phyloP scores from a whole-genome alignment of 1,284 basidiomycete genomes.

The Coriolopsis trogii region DNA sequence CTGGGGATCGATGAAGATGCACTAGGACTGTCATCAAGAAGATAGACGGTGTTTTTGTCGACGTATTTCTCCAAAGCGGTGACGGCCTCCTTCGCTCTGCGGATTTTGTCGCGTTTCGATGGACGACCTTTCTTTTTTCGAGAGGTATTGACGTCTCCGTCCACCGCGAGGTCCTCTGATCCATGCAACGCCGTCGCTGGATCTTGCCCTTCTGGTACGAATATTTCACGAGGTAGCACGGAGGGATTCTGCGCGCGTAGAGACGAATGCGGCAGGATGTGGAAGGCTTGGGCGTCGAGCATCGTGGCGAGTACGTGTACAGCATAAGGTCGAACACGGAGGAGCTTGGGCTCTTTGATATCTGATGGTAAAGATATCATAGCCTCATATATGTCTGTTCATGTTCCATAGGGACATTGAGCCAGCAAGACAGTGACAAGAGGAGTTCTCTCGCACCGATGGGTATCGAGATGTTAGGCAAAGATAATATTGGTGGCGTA shows the following conservation, averaged over 20 bases:
- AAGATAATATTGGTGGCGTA: conserved; percentile 48
- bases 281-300: conserved; percentile 51
- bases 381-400: conserved; percentile 54
- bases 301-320: conserved; percentile 51
- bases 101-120: conserved; percentile 59
- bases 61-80: conserved; percentile 55
- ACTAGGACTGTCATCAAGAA: conserved; percentile 1
- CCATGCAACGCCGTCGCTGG: conserved; percentile 3
- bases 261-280: conserved; percentile 57
- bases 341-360: conserved; percentile 42
- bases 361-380: conserved; percentile 49
- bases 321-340: conserved; percentile 50
- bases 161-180: neutral
- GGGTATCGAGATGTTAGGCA: conserved; percentile 56
- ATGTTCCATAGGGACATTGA: conserved; percentile 4
- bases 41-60: conserved; percentile 40
- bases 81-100: conserved; percentile 54
- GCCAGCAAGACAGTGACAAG: neutral
- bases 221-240: conserved; percentile 64
- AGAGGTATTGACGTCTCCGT: conserved; percentile 6
- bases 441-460: conserved; percentile 47
- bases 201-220: conserved; percentile 45
- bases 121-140: conserved; percentile 69
- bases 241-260: conserved; percentile 60
- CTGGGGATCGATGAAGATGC: neutral